A percentile compares a stretch with the other conserved stretches of the same genome.
phyloP scores from a whole-genome alignment of 148 eudicot species.

The Amaranthus palmeri region DNA sequence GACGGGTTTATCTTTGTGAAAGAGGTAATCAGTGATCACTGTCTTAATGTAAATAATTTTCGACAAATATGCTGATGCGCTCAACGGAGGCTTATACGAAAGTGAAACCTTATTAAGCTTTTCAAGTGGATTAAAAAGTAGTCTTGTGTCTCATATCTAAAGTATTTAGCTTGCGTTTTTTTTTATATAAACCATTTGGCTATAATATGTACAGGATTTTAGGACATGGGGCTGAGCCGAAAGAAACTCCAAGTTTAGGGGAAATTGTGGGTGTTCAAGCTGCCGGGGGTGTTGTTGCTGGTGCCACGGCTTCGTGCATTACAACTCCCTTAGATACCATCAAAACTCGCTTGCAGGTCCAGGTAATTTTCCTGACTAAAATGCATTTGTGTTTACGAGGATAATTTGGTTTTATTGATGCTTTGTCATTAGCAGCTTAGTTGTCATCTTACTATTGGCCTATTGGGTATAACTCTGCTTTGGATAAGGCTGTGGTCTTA shows the following conservation, averaged over 20 bases:
- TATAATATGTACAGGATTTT: constrained; percentile 42
- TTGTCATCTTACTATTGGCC: too few species aligned
- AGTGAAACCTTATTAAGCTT: not conserved
- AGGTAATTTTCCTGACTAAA: constrained; percentile 3
- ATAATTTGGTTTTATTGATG: too few species aligned
- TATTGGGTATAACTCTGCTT: too few species aligned
- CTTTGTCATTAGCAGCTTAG: too few species aligned
- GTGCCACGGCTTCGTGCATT: constrained; percentile 85
- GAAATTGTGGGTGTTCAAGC: constrained; percentile 72
- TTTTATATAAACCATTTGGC: not conserved
- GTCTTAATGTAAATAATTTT: too few species aligned
- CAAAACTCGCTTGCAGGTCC: constrained; percentile 89
- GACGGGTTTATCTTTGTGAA: not conserved
- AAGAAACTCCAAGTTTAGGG: constrained; percentile 50
- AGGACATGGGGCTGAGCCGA: constrained; percentile 46
- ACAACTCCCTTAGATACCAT: constrained; percentile 96
- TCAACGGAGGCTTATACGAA: not conserved
- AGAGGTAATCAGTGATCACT: too few species aligned
- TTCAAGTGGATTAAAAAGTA: not conserved
- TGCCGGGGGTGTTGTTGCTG: constrained; percentile 90
- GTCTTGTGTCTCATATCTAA: not conserved
- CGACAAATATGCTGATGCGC: too few species aligned
- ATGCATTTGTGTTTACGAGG: too few species aligned
- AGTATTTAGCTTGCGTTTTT: not conserved
- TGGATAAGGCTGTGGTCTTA: too few species aligned